Percentiles rank a stretch among this genome's conserved stretches.
Evolutionary conservation across 306 rosid genomes (phyloP).

Genomic region (Inga leiocalycina): DNA sequence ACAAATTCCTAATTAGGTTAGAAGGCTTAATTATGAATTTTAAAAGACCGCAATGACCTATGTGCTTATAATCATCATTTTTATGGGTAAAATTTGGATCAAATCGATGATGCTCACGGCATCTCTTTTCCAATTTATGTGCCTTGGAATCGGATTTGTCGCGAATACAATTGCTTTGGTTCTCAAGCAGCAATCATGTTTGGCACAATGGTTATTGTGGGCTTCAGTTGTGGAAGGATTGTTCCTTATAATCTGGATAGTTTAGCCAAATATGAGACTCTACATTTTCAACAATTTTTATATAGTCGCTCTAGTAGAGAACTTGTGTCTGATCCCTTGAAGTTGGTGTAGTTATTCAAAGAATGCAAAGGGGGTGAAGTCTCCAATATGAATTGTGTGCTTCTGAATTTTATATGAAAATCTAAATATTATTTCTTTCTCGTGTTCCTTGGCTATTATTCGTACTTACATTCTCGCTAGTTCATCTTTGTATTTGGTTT

Average conservation of each 20-base stretch:
- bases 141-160: slow-evolving; percentile 93
- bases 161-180: slow-evolving; percentile 94
- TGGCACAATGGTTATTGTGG: slow-evolving; percentile 98
- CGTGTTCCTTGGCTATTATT: not conserved
- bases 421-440: slow-evolving; percentile 39
- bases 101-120: slow-evolving; percentile 99
- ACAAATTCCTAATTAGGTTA: too few species aligned
- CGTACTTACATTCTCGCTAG: not conserved
- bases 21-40: too few species aligned
- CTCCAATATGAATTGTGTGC: slow-evolving; percentile 29
- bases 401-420: slow-evolving; percentile 43
- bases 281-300: slow-evolving; percentile 46
- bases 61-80: not conserved
- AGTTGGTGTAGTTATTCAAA: slow-evolving; percentile 32
- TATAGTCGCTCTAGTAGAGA: slow-evolving; percentile 51
- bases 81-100: slow-evolving; percentile 89
- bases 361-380: not conserved
- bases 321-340: slow-evolving; percentile 39
- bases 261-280: not conserved
- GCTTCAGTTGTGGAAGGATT: slow-evolving; percentile 57
- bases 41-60: too few species aligned
- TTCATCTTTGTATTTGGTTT: too few species aligned
- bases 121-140: slow-evolving; percentile 85
- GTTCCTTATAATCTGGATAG: slow-evolving; percentile 15
- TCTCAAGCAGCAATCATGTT: slow-evolving; percentile 97